Evolutionary conservation across 345 rosid genomes (phyloP), one percentile per base, ranked within the genome.

Genomic region (Syzygium aqueum): DNA sequence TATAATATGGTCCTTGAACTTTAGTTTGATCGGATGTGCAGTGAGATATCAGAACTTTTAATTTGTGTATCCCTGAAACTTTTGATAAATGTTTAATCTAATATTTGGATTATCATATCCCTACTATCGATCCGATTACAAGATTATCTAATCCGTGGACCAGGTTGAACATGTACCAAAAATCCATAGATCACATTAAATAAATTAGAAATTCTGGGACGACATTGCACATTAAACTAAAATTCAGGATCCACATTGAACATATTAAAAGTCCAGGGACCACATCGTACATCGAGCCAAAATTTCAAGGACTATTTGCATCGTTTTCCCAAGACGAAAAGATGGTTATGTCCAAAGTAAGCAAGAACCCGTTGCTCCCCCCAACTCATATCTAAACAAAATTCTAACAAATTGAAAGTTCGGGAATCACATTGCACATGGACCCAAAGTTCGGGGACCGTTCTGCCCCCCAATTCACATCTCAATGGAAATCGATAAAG

Each of bases 371-470:
- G 23, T 12, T 61, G 14, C 6, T 0, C 9, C 73, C 3, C 8
- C 14, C 77, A 27, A 59, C 40, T 7, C 77, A 28, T 40, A 15
- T 28, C 40, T 17, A 43, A 43, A 43, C 46, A 7, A 43, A 43
- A 43, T 43, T 43, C 46, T 0, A 54, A 8, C 57, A 54, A 4
- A 73, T 10, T 73, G 5, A 37, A 73, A 73, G 0, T 4, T 37
- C 0, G 10, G 10, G 10, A 17, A 37, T 33, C 7, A 73, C 2
- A 9, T 1, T 9, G 5, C 7, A 21, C 0, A 11, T 37, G 0
- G 1, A 1, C 1, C 19, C 14, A 40, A 73, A 73, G 2, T 73
- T 19, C 1, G 37, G 0, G 6, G 9, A 21, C 1, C 14, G 10
- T 73, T 17, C n/a, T n/a, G n/a, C n/a, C n/a, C n/a, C n/a, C n/a